Base-by-base conservation (phyloP, 495 filamentous ascomycete species). In the Letharia lupina region DNA sequence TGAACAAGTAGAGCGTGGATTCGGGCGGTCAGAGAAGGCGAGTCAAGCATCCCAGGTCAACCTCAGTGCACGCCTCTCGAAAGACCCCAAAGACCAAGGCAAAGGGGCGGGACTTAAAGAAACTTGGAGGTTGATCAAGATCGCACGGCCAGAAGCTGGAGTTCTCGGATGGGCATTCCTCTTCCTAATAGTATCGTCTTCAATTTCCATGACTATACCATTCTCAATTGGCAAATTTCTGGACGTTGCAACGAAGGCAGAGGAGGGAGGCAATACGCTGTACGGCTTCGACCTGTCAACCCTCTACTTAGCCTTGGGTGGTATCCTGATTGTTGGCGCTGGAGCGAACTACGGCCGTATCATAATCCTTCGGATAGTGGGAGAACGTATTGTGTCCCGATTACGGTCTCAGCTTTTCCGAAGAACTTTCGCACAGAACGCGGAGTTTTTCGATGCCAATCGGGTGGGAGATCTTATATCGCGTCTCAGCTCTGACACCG, bases 401-500 rank as follows among this genome's bases (percentile, higher is more conserved):
- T 81, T 97, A 66, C 86, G 94, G 50, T 93, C 92, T 13, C 88
- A 89, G 75, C 86, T 98, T 31, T 98, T 94, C 79, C 84, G 90
- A 62, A 84, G 88, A 71, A 98, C 94, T 0, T 94, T 95, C 67
- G 79, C 91, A 31, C 94, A 98, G 72, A 91, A 98, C 75, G 95
- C 95, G 65, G 94, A 98, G 73, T 98, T 98, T 80, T 98, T 98
- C 74, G 94, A 98, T 73, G 94, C 94, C 47, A 98, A 98, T 77
- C 83, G 95, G 28, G 91, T 96, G 47, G 94, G 94, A 69, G 94
- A 98, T 73, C 77, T 98, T 70, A 96, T 98, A 70, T 97, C 93
- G 59, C 86, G 94, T 18, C 86, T 98, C 31, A 91, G 92, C 70
- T 96, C 92, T 12, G 94, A 98, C 73, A 97, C 94, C 2, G 89